phyloP scores from a whole-genome alignment of 495 filamentous ascomycete genomes.

The Aspergillus sclerotioniger region DNA sequence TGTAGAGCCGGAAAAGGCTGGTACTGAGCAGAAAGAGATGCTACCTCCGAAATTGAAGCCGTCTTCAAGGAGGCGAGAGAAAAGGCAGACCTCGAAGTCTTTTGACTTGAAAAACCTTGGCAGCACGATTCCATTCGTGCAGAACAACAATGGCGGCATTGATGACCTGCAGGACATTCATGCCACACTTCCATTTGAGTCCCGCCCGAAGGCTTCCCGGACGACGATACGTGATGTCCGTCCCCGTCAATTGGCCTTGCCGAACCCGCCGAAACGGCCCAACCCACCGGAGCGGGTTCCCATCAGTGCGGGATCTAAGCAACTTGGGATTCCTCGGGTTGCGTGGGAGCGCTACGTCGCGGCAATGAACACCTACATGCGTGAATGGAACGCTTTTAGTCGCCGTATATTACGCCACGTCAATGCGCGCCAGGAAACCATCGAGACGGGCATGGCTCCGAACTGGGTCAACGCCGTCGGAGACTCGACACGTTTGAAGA shows the following conservation, averaged over 20 bases:
- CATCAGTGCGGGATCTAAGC: slow-evolving; percentile 21
- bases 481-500: slow-evolving; percentile 39
- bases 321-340: slow-evolving; percentile 33
- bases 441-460: slow-evolving; percentile 46
- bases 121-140: slow-evolving; percentile 64
- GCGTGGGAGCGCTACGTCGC: slow-evolving; percentile 60
- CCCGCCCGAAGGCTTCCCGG: slow-evolving; percentile 44
- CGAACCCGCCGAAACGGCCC: slow-evolving; percentile 59
- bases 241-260: slow-evolving; percentile 51
- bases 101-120: slow-evolving; percentile 62
- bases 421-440: slow-evolving; percentile 54
- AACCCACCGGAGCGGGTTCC: slow-evolving; percentile 32
- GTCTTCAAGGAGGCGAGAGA: slow-evolving; percentile 32
- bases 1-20: slow-evolving; percentile 8
- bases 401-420: slow-evolving; percentile 66
- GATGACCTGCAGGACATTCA: slow-evolving; percentile 64
- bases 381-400: slow-evolving; percentile 66
- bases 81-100: slow-evolving; percentile 39
- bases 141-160: slow-evolving; percentile 53
- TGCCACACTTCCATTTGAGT: slow-evolving; percentile 70
- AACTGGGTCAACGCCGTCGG: slow-evolving; percentile 59
- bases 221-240: slow-evolving; percentile 29
- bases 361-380: slow-evolving; percentile 65
- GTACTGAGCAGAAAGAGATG: slow-evolving; percentile 6
- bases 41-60: slow-evolving; percentile 20